Evolutionary conservation across 2,329 filamentous ascomycete genomes (phyloP), one percentile per base, ranked within the genome.

Genomic region (Aphanoascus verrucosus): DNA sequence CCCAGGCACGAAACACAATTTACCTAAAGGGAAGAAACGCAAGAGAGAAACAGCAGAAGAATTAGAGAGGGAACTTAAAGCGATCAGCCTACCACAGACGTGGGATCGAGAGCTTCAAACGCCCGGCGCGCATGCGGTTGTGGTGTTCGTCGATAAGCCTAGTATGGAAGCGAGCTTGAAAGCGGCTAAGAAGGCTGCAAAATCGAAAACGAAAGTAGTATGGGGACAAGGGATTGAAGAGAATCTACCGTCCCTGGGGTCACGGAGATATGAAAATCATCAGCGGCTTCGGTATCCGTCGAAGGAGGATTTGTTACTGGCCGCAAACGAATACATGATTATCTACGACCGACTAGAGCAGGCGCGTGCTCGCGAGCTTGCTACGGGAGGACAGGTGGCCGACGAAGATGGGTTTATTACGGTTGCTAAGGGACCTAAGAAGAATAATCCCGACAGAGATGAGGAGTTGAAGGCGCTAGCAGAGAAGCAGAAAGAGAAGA

Each of bases 341-440:
- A 76, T 82, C n/a, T 97, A 89, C 72, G 67, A 70, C 23, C 68
- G 85, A 77, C 72, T 79, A 65, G 72, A 87, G 75, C 72, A 86
- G 79, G 75, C 81, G 68, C 70, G 84, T 75, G 69, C 83, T 75
- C 61, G 77, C 64, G 59, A 83, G 73, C 71, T 77, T 74, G 65
- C 85, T 72, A 65, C 79, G 53, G 73, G 84, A 57, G 82, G 87
- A 56, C 84, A 85, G 60, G 83, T 88, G 63, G 88, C 91, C 0
- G 93, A 98, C 67, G 90, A 88, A 64, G 93, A 98, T 68, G 93
- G 93, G 1, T 98, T 98, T 67, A 79, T 97, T 47, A 97, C 90
- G 2, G 93, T 98, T 20, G 86, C 84, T 1, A 79, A 86, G 52
- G 89, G 89, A 23, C 86, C 86, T 7, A 28, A 28, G 38, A 77